Base-by-base conservation (phyloP, 2,329 filamentous ascomycete species). In the Huntiella abstrusa region DNA sequence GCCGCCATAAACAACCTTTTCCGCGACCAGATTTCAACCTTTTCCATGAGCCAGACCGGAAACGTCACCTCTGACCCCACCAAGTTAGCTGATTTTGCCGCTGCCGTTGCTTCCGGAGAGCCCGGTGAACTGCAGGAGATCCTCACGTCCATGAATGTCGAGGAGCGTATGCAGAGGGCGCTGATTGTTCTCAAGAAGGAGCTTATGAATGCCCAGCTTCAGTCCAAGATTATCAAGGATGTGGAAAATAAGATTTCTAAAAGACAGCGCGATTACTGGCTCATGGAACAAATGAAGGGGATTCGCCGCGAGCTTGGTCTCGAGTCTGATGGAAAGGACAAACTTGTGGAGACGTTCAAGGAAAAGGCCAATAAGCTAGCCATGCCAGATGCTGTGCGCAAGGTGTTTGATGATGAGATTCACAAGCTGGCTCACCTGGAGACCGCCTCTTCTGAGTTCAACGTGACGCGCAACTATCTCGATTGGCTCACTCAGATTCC, bases 241-340 rank as follows among this genome's bases (percentile, higher is more conserved):
- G 92, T 98, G 13, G 91, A 96, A 61, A 85, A 76, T 57, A 95
- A 94, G 64, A 96, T 98, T 46, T 87, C 87, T 55, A 96, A 98
- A 65, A 80, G 88, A 28, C 91, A 98, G 60, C 78, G 91, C 45
- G 91, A 98, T 59, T 98, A 96, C 65, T 96, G 86, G 83, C 68
- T 98, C 41, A 92, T 94, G 85, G 91, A 98, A 63, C 92, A 98
- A 61, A 94, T 98, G 87, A 96, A 96, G 68, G 91, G 87, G 19
- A 98, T 98, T 57, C 81, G 85, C 49, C 75, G 91, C 49, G 91
- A 98, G 62, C 75, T 98, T 42, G 91, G 92, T 16, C 84, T 98
- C 45, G 92, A 98, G 60, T 93, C 85, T 4, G 91, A 98, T 58
- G 91, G 92, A 53, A 98, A 96, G 64, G 91, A 98, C 58, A 96